Conservation (phyloP, 306 rosid genomes). For the Medicago arabica region DNA sequence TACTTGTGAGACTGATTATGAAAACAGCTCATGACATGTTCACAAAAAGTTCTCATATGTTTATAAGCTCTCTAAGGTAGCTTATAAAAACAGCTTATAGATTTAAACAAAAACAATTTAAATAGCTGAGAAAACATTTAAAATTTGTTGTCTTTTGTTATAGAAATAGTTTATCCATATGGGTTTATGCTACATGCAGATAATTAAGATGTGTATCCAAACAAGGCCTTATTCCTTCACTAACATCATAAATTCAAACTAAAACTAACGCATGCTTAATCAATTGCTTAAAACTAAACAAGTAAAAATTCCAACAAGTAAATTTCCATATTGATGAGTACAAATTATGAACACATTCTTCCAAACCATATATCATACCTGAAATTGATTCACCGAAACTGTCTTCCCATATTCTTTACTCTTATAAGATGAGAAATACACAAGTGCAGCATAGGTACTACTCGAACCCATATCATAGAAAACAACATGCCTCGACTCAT, state of each 20-base stretch:
- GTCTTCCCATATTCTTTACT: conserved; percentile 86
- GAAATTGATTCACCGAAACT: conserved; percentile 85
- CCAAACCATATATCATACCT: conserved; percentile 53
- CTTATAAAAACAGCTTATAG: too few species aligned
- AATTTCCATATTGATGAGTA: conserved; percentile 3
- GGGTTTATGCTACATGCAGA: too few species aligned
- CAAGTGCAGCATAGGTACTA: conserved; percentile 90
- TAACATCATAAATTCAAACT: conserved; percentile 7
- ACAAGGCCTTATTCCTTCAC: not conserved
- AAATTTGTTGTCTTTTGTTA: too few species aligned
- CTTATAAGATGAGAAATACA: conserved; percentile 77
- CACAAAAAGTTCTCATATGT: too few species aligned
- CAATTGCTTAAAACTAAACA: not conserved
- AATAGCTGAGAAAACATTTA: too few species aligned
- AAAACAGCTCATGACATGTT: too few species aligned
- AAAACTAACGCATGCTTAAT: not conserved
- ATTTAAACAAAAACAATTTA: too few species aligned
- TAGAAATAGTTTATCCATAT: too few species aligned
- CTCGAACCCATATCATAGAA: conserved; percentile 97
- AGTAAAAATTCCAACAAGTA: not conserved
- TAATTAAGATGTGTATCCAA: too few species aligned
- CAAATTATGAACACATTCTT: not conserved
- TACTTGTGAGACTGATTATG: too few species aligned
- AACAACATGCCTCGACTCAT: conserved; percentile 80
- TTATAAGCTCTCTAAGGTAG: too few species aligned